Percentiles rank a stretch among this genome's conserved stretches.
These are phyloP conservation scores for Sporothrix sp. DNA, from an alignment of 2,329 filamentous ascomycete genomes.

Conservation along the genomic window DNA sequence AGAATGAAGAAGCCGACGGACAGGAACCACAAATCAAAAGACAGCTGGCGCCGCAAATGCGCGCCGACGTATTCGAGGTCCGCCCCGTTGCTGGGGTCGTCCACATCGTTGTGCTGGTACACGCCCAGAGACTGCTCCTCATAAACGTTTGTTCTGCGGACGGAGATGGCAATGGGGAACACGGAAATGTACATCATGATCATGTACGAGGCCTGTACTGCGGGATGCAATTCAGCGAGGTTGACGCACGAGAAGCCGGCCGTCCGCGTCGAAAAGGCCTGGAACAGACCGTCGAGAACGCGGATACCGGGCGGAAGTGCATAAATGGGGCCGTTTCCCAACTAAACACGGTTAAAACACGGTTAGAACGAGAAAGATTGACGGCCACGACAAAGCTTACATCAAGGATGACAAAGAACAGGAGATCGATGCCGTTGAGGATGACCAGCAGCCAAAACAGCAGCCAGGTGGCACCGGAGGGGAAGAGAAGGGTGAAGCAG, in stretches of 20 bases:
- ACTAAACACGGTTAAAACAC: constrained; percentile 31
- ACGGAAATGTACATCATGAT: constrained; percentile 99
- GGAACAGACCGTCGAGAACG: constrained; percentile 79
- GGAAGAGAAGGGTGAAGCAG: constrained; percentile 92
- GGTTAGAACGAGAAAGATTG: not conserved
- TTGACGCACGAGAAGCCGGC: constrained; percentile 82
- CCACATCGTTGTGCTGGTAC: constrained; percentile 43
- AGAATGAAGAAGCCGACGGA: constrained; percentile 91
- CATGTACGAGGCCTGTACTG: constrained; percentile 85
- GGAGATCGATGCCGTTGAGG: constrained; percentile 74
- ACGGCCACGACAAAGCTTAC: constrained; percentile 37
- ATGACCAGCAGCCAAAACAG: constrained; percentile 75
- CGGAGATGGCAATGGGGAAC: constrained; percentile 90
- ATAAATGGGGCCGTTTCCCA: constrained; percentile 61
- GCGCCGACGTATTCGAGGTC: constrained; percentile 78
- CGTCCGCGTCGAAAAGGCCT: constrained; percentile 80
- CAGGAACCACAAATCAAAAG: constrained; percentile 96
- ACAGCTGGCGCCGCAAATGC: constrained; percentile 85
- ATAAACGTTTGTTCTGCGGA: constrained; percentile 91
- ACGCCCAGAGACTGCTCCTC: constrained; percentile 81
- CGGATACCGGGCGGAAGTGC: constrained; percentile 61
- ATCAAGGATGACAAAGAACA: constrained; percentile 90
- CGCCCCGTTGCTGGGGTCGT: constrained; percentile 41
- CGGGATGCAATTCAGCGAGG: constrained; percentile 70
- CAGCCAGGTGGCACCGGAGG: constrained; percentile 88